Percentiles rank a stretch among this genome's conserved stretches.
Conservation (phyloP, 768 basidiomycete genomes). For the Russula olivacea region DNA sequence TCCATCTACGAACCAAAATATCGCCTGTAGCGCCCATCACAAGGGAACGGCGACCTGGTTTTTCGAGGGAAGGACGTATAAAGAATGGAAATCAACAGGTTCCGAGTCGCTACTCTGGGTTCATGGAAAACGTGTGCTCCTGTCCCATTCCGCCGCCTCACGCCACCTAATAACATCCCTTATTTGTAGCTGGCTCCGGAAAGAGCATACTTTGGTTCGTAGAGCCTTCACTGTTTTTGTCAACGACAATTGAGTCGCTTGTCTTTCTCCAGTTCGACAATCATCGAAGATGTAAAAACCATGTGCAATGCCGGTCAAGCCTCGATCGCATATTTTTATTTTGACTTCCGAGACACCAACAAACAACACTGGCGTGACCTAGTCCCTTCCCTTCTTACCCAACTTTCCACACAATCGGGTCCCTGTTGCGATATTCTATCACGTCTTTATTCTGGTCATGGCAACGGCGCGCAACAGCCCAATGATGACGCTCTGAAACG, state of each 20-base stretch:
- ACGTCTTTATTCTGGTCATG: neutral
- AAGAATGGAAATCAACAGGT: neutral
- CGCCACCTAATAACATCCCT: no score
- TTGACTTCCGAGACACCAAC: neutral
- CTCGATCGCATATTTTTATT: neutral
- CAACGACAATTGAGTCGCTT: neutral
- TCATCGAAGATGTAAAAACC: neutral
- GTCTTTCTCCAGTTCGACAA: neutral
- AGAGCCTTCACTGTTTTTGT: no score
- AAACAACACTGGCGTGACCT: slow-evolving; percentile 1
- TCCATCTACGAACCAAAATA: neutral
- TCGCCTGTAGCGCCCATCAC: neutral
- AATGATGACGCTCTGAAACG: neutral
- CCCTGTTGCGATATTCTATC: neutral
- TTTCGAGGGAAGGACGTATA: neutral
- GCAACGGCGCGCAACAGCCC: neutral
- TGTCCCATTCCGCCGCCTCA: neutral
- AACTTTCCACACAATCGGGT: neutral
- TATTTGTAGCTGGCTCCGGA: slow-evolving; percentile 3
- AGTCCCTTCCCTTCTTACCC: slow-evolving; percentile 7
- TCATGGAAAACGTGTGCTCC: neutral
- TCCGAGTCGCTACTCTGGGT: neutral
- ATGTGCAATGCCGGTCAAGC: neutral
- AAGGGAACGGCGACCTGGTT: slow-evolving; percentile 4
- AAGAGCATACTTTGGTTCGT: slow-evolving; percentile 15